Evolutionary conservation across 2,329 filamentous ascomycete genomes (phyloP), one percentile per base, ranked within the genome.

Genomic region (Hypoxylon sp.): DNA sequence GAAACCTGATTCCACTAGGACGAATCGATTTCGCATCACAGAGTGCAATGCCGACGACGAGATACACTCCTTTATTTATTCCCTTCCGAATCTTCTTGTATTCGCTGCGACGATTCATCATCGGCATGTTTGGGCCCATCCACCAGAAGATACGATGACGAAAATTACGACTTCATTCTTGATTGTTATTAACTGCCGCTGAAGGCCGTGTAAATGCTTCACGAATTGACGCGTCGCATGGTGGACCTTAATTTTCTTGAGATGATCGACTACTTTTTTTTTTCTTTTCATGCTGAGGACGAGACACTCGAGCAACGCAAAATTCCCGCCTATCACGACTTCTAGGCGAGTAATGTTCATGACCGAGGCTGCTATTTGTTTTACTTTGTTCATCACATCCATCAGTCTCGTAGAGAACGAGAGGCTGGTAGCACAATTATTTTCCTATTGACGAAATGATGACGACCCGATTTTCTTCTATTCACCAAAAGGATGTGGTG

Each of bases 81-180:
- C 70, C 67, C 66, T 72, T 73, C 29, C 41, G 52, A 67, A 67
- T 65, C 55, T 75, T 78, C 6, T 74, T 80, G 79, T 81, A 80
- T 77, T 77, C 72, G 73, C 74, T 72, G 74, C 74, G 74, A 76
- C 71, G 69, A 73, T 67, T 73, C 67, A 76, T 74, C 73, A 73
- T 78, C 72, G 72, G 71, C 75, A 76, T 74, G 72, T 73, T 77
- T 73, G 63, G 65, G 68, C 72, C 58, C 46, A 56, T 61, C 61
- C 68, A 55, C 62, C 66, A 68, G 61, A 75, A 75, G 75, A 78
- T 72, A 76, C 73, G 73, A 78, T 76, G 74, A 81, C 76, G 76
- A 81, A 77, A 71, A 75, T 79, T 78, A 80, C 73, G 78, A 80
- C 75, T 76, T 77, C 74, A 74, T 74, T 75, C 74, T 75, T 73